Evolutionary conservation across 192 early-diverging fungal species (phyloP), one percentile per base, ranked within the genome.

Genomic region (Backusella tarrabulga): DNA sequence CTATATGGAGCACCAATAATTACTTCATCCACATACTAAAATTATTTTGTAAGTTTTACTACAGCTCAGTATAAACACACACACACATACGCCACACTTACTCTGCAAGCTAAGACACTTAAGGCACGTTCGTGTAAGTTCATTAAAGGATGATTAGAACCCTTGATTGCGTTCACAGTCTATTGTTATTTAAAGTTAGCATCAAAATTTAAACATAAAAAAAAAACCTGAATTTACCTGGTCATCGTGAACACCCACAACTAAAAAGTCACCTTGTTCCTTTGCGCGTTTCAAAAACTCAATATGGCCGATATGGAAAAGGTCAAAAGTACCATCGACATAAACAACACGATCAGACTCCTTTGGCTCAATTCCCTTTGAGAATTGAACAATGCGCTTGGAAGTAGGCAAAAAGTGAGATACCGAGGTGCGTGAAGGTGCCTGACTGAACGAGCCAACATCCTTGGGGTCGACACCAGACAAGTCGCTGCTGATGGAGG

Each of bases 271-370:
- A 60, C 97, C 96, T 52, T 90, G 81, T 74, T 89, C 90, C 76
- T 90, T 94, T 36, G 94, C 96, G 76, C 92, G 88, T 81, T 90
- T 91, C 80, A 98, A 86, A 83, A 97, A 96, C 83, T 96, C 93
- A 79, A 96, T 95, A 82, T 98, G 97, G 72, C 92, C 92, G 32
- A 91, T 86, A 80, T 97, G 97, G 89, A 98, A 98, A 73, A 98
- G 82, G 77, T 98, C 97, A 86, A 97, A 98, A 15, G 95, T 94
- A 23, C 97, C 97, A 78, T 98, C 96, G 12, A 98, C 96, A 82
- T 98, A 98, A 32, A 98, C 91, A 19, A 97, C 90, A 72, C 88
- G 90, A 80, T 97, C 96, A 26, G 85, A 87, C 0, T 90, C 79
- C 77, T 88, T 85, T 15, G 96, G 95, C 77, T 95, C 93, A 41